phyloP scores from a whole-genome alignment of 768 basidiomycete species.

The Leccinum barrowsii region DNA sequence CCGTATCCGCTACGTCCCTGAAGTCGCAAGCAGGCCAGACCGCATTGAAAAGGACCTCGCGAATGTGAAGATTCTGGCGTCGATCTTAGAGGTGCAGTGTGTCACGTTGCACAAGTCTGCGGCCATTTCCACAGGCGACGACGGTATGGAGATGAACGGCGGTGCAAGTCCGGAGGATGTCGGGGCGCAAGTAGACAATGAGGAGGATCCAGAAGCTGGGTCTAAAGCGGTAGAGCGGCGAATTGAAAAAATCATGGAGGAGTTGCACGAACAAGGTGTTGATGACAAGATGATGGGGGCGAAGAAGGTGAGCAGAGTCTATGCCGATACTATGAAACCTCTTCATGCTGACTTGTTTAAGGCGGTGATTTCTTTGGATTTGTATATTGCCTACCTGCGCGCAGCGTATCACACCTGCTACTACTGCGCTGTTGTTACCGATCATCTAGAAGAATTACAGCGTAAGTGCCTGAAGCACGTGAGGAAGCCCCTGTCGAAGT shows the following conservation, averaged over 20 bases:
- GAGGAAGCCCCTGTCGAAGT: constrained; percentile 68
- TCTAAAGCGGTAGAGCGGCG: constrained; percentile 78
- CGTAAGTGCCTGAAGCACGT: constrained; percentile 93
- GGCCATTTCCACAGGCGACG: constrained; percentile 15
- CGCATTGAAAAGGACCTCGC: constrained; percentile 78
- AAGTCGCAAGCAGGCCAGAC: constrained; percentile 75
- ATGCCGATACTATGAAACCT: constrained; percentile 10
- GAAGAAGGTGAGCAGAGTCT: constrained; percentile 57
- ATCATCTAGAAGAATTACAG: constrained; percentile 93
- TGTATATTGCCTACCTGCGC: constrained; percentile 91
- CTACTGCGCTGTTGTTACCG: constrained; percentile 91
- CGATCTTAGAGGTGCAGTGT: constrained; percentile 72
- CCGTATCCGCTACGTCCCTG: constrained; percentile 76
- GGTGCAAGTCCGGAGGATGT: constrained; percentile 30
- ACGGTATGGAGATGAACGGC: constrained; percentile 27
- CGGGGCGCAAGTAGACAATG: constrained; percentile 35
- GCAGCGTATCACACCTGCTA: constrained; percentile 94
- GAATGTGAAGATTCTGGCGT: constrained; percentile 69
- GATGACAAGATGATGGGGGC: constrained; percentile 65
- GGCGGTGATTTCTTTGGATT: constrained; percentile 82
- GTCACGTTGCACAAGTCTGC: constrained; percentile 43
- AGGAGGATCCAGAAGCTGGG: constrained; percentile 53
- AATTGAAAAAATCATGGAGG: constrained; percentile 71
- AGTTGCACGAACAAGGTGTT: constrained; percentile 64
- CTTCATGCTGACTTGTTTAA: constrained; percentile 34